Evolutionary conservation across 768 basidiomycete genomes (phyloP), one percentile per base, ranked within the genome.

Genomic region (Chalciporus piperatus): DNA sequence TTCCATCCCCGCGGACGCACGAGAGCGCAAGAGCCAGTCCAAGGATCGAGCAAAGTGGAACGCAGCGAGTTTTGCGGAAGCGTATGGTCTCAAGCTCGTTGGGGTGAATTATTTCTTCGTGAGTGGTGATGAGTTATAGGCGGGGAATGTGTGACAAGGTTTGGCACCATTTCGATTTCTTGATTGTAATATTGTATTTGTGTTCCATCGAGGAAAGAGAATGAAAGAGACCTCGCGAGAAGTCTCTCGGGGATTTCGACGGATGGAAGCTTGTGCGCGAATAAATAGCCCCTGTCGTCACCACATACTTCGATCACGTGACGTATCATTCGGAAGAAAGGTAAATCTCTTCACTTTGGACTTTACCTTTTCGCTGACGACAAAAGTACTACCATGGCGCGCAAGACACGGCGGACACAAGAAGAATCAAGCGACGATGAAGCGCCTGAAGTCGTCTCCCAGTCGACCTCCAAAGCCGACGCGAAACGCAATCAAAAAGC

Each of bases 81-180:
- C 65, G 56, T 69, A 83, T 54, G 74, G 74, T 0, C 65, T 87
- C 41, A 78, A 74, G 64, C 68, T 84, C 6, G 81, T 85, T 17
- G 85, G 80, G 12, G 80, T 74, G 13, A 84, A 79, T 58, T 84
- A 77, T 60, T 78, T 84, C 58, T 51, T 78, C 44, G 76, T 80
- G 7, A 62, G 17, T 7, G 68, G 63, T 2, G 56, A 54, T 7
- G 58, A 63, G 17, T 63, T 44, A 38, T 35, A 1, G 32, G 4
- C 19, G n/a, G 11, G 38, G 9, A 9, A 27, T 27, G 27, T 27
- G 27, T 27, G 22, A 22, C 22, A 22, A 22, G 22, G 22, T 22
- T 2, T 22, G 22, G 22, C n/a, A 22, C 22, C 22, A 2, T 22
- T 22, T 22, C 22, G 22, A 22, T 22, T 4, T 2, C 22, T 22